Base-by-base conservation (phyloP, 106 monocot species). In the Dendrobium officinale region DNA sequence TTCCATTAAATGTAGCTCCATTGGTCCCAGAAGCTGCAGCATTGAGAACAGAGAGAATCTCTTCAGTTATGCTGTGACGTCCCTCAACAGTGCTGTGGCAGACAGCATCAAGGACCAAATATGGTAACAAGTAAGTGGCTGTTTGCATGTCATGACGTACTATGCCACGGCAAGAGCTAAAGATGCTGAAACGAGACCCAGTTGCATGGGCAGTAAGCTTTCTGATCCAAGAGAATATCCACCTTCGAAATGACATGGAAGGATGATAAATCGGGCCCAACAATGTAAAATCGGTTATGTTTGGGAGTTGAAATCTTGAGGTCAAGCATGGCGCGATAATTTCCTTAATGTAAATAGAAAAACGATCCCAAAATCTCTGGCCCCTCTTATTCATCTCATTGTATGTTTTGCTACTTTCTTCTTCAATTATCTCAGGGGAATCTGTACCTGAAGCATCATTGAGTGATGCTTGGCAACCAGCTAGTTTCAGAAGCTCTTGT, bases 121-220 rank as follows among this genome's bases (percentile, higher is more conserved):
- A 99, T 47, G 98, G 98, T 73, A 99, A 81, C 54, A 99, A 80
- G 84, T 95, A 99, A 80, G 89, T 73, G 24, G 98, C 93, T 72
- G 95, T 99, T 78, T 86, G 98, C 98, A 99, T 95, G 83, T 99
- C 98, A 93, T 93, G 95, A 19, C 98, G 85, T 75, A 95, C 91
- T 85, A 99, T 98, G 10, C 95, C 98, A 88, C 98, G 91, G 37
- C 98, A 99, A 47, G 98, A 91, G 79, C 85, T 93, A 67, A 99
- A 99, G 79, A 99, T 95, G 80, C 83, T 90, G 19, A 75, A 82
- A 58, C 98, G 92, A 42, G 95, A 85, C 41, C 92, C 92, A 81
- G 89, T 99, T 75, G 95, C 89, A 85, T 91, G 90, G 56, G 87
- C 88, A 79, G 88, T 91, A 42, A 99, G 51, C 48, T 95, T 93